Conservation (phyloP, 1,284 basidiomycete genomes). For the Lentinus polychrous region DNA sequence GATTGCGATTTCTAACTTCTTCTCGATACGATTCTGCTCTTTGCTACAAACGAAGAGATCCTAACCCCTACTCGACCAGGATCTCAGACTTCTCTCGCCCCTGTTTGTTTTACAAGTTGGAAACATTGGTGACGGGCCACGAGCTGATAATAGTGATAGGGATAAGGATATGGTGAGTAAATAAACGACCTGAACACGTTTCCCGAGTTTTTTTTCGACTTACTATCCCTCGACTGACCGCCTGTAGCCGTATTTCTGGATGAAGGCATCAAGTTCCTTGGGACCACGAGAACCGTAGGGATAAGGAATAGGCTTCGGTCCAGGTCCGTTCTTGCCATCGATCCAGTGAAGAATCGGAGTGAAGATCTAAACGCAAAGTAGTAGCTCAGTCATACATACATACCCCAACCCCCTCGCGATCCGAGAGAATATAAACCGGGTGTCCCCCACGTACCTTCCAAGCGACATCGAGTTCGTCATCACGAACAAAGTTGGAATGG, state of each 20-base stretch:
- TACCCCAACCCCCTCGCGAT: not conserved
- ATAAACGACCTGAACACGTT: not conserved
- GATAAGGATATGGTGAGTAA: not conserved
- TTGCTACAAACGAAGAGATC: too few species aligned
- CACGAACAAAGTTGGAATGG: slow-evolving; percentile 89
- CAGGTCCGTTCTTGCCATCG: slow-evolving; percentile 60
- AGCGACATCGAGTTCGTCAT: slow-evolving; percentile 91
- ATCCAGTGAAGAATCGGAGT: slow-evolving; percentile 95
- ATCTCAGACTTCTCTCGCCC: not conserved
- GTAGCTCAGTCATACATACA: not conserved
- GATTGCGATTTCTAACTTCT: too few species aligned
- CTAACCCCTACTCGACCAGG: not conserved
- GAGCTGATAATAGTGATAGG: too few species aligned
- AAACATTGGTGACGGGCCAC: slow-evolving; percentile 27
- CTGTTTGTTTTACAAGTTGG: slow-evolving; percentile 16
- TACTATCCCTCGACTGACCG: slow-evolving; percentile 67
- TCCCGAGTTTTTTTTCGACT: slow-evolving; percentile 33
- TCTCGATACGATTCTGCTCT: too few species aligned
- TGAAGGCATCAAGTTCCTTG: slow-evolving; percentile 72
- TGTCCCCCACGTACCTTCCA: slow-evolving; percentile 84
- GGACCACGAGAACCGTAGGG: slow-evolving; percentile 94
- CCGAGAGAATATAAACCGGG: not conserved
- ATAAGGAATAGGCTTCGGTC: slow-evolving; percentile 72
- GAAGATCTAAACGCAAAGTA: slow-evolving; percentile 63
- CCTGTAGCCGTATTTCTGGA: slow-evolving; percentile 72